phyloP scores from a whole-genome alignment of 805 yeast genomes.

The Hanseniaspora occidentalis region DNA sequence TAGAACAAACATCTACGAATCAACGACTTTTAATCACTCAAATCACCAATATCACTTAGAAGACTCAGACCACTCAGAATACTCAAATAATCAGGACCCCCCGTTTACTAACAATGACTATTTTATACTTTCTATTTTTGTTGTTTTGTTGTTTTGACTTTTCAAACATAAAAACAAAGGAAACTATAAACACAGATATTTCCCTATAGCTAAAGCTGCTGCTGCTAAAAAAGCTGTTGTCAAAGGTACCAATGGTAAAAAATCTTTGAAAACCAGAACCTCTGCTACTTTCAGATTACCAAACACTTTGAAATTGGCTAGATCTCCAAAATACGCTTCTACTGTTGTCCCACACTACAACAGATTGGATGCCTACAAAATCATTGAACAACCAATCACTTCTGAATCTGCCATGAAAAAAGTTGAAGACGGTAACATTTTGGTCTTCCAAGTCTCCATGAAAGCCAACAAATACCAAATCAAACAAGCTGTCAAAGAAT shows the following conservation, averaged over 20 bases:
- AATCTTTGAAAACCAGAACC: slow-evolving; percentile 88
- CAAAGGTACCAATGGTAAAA: slow-evolving; percentile 90
- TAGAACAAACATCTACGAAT: too few species aligned
- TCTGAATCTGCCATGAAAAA: slow-evolving; percentile 98
- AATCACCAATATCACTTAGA: too few species aligned
- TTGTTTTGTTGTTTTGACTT: not conserved
- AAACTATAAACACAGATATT: not conserved
- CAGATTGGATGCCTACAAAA: slow-evolving; percentile 93
- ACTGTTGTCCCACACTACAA: slow-evolving; percentile 95
- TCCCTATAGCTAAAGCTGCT: slow-evolving; percentile 59
- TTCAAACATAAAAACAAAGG: too few species aligned
- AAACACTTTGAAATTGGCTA: slow-evolving; percentile 88
- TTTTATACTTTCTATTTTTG: slow-evolving; percentile 17
- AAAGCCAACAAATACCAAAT: slow-evolving; percentile 98
- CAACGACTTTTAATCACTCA: too few species aligned
- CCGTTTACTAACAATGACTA: slow-evolving; percentile 16
- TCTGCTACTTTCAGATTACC: slow-evolving; percentile 93
- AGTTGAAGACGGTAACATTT: slow-evolving; percentile 98
- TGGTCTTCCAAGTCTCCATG: slow-evolving; percentile 95
- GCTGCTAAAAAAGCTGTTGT: slow-evolving; percentile 98
- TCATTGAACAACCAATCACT: slow-evolving; percentile 89
- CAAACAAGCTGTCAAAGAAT: slow-evolving; percentile 95
- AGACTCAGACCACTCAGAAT: too few species aligned
- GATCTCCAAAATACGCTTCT: slow-evolving; percentile 90
- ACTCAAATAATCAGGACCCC: too few species aligned